Evolutionary conservation across 1,284 basidiomycete genomes (phyloP).

Genomic region (Crepidotus sp.): DNA sequence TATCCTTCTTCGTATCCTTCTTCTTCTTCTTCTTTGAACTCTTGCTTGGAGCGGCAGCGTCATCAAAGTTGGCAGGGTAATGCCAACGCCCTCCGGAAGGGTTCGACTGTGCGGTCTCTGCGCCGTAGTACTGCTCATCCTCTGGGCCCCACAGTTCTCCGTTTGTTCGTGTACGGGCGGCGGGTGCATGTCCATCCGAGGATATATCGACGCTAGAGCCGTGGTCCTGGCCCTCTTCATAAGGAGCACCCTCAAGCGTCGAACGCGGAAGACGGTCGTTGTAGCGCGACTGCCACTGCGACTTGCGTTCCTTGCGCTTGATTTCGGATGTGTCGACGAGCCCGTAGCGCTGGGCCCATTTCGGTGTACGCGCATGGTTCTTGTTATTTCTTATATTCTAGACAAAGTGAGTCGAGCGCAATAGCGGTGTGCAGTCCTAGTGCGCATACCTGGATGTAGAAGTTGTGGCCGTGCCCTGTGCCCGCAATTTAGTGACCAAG

Average conservation of each 20-base stretch:
- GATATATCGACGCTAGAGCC: conserved; percentile 39
- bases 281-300: conserved; percentile 82
- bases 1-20: conserved; percentile 67
- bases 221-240: conserved; percentile 70
- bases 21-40: conserved; percentile 37
- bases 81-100: conserved; percentile 57
- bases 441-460: conserved; percentile 72
- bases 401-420: conserved; percentile 12
- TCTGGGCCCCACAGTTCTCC: conserved; percentile 57
- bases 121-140: conserved; percentile 65
- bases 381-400: conserved; percentile 96
- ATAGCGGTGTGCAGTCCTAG: not conserved
- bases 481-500: not conserved
- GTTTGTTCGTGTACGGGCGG: conserved; percentile 28
- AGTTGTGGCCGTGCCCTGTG: conserved; percentile 78
- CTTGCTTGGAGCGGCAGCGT: conserved; percentile 35
- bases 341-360: conserved; percentile 88
- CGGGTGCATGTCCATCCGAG: conserved; percentile 26
- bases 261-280: conserved; percentile 74
- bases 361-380: conserved; percentile 82
- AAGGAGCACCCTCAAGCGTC: conserved; percentile 59
- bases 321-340: conserved; percentile 74
- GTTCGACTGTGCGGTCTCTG: conserved; percentile 31
- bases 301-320: conserved; percentile 67
- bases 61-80: conserved; percentile 75